Evolutionary conservation across 306 rosid species (phyloP).

Genomic region (Albizia julibrissin): DNA sequence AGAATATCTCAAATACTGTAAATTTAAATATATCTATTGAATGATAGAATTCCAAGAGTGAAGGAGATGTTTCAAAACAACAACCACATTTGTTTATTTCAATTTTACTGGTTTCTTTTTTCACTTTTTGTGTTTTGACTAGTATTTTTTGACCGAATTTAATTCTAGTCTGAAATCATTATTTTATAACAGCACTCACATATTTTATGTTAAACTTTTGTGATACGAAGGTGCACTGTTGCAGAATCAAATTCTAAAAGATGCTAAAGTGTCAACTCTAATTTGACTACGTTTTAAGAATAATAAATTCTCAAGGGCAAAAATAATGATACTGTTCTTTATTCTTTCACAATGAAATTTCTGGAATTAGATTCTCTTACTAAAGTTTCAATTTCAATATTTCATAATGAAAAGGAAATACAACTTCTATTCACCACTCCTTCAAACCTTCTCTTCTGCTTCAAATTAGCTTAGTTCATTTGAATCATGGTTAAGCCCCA

Average conservation of each 20-base stretch:
- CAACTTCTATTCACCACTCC: background rate
- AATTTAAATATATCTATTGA: background rate
- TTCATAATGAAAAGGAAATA: background rate
- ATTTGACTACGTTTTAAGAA: background rate
- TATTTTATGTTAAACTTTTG: too few relatives aligned
- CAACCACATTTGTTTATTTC: background rate
- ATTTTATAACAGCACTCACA: too few relatives aligned
- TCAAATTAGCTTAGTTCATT: background rate
- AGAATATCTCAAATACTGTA: background rate
- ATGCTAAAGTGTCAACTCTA: background rate
- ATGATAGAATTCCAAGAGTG: background rate
- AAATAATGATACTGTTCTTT: background rate
- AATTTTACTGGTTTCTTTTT: background rate
- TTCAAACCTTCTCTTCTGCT: background rate
- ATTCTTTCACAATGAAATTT: background rate
- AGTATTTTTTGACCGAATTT: background rate
- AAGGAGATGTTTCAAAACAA: background rate
- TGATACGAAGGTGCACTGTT: background rate
- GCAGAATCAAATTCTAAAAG: background rate
- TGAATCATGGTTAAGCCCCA: background rate
- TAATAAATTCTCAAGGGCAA: too few relatives aligned
- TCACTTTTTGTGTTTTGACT: background rate
- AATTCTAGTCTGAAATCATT: background rate
- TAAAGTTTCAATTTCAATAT: background rate
- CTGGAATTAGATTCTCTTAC: background rate